Evolutionary conservation across 2,329 filamentous ascomycete genomes (phyloP).

Genomic region (Magnaporthales sp.): DNA sequence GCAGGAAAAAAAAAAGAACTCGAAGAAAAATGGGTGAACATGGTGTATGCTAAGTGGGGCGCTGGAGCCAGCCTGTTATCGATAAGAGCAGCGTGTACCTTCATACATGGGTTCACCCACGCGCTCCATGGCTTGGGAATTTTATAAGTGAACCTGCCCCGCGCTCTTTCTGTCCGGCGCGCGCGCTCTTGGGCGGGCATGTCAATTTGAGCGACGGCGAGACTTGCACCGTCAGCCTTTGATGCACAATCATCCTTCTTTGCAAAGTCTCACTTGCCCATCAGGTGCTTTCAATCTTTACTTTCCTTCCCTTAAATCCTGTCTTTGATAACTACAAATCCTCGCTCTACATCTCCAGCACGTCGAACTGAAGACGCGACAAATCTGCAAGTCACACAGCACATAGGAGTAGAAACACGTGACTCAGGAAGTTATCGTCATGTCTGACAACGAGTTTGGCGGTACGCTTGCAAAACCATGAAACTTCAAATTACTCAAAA

Average conservation of each 20-base stretch:
- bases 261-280: neutral
- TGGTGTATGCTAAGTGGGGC: neutral
- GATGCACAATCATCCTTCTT: neutral
- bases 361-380: neutral
- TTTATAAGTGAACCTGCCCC: conserved; percentile 1
- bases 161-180: neutral
- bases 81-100: conserved; percentile 1
- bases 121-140: neutral
- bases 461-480: conserved; percentile 37
- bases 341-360: neutral
- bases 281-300: neutral
- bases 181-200: neutral
- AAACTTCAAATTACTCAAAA: conserved; percentile 22
- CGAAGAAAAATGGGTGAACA: neutral
- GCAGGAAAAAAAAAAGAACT: neutral
- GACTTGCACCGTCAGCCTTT: neutral
- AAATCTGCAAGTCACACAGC: neutral
- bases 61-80: neutral
- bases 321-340: neutral
- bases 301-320: neutral
- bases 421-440: conserved; percentile 20
- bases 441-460: conserved; percentile 61
- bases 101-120: neutral
- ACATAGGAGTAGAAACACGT: neutral
- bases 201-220: neutral